Evolutionary conservation across 768 basidiomycete species (phyloP), one percentile per base, ranked within the genome.

Genomic region (Tephrocybe sp.): DNA sequence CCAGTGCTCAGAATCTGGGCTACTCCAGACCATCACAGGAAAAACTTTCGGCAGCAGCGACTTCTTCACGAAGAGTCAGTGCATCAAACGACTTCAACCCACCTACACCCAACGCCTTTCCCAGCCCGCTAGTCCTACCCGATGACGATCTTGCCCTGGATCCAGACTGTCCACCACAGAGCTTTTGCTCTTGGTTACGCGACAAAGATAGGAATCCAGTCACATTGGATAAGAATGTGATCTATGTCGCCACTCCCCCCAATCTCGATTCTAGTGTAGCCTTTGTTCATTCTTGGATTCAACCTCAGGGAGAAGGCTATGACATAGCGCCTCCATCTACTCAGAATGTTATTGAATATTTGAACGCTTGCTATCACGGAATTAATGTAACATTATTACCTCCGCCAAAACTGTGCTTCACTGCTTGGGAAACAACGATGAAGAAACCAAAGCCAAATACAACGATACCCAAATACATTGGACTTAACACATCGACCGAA

Each of bases 171-270:
- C 71, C 71, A 16, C 56, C 64, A 9, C 71, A 72, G 46, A 67
- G 66, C 49, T 31, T 71, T 2, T 59, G 62, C 13, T 60, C 62
- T 30, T 71, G 66, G 67, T 48, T 56, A 5, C 60, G 62, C 16
- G 45, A 53, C 4, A 62, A 69, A 43, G 66, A 71, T 11, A 61
- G 68, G 6, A 72, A 71, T 41, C 55, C 60, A 36, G 60, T 70
- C 17, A 65, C 62, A n/a, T 48, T 54, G 1, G 58, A 59, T 22
- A 58, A 52, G 23, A 63, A 60, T 23, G 62, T 56, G 2, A 59
- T 69, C 17, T 70, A 72, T 47, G 62, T 72, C 19, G 68, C 63
- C 9, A 58, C 62, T 10, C 65, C 71, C 17, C 69, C 68, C 11
- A 38, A 44, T 2, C 45, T 69, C 12, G 60, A 60, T 44, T 33